Conservation (phyloP, 352 stramenopile species). For the Elongisporangium senticosum region DNA sequence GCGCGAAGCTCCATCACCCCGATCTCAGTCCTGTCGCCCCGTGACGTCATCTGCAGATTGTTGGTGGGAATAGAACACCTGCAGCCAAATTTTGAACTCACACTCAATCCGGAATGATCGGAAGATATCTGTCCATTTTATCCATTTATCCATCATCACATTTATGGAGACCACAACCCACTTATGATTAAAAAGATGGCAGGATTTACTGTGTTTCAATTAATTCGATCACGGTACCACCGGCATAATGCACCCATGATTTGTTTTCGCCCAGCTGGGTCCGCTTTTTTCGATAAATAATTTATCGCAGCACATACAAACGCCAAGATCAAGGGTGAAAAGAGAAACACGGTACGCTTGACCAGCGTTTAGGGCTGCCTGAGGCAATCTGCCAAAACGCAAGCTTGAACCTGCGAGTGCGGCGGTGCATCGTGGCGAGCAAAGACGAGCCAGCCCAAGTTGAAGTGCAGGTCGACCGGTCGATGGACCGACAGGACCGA, state of each 20-base stretch:
- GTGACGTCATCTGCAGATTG: not conserved
- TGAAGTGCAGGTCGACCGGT: conserved; percentile 11
- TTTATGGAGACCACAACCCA: too few species aligned
- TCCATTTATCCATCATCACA: not conserved
- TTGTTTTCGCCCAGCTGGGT: not conserved
- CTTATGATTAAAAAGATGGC: not conserved
- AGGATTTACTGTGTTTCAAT: not conserved
- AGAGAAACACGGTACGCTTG: not conserved
- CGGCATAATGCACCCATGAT: not conserved
- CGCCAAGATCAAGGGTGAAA: not conserved
- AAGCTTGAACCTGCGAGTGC: not conserved
- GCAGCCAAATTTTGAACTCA: not conserved
- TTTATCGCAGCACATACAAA: not conserved
- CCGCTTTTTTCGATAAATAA: not conserved
- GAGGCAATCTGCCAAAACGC: not conserved
- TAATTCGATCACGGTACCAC: not conserved
- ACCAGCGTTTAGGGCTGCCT: not conserved
- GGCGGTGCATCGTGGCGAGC: not conserved
- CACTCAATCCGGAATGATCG: not conserved
- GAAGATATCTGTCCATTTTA: not conserved
- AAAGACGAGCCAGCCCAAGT: conserved; percentile 18
- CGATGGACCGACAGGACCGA: not conserved
- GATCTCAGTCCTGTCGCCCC: not conserved
- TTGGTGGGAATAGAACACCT: not conserved
- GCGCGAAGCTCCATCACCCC: not conserved